Base-by-base conservation (phyloP, 176 grass and related monocot genomes). In the Miscanthus lutarioriparius region DNA sequence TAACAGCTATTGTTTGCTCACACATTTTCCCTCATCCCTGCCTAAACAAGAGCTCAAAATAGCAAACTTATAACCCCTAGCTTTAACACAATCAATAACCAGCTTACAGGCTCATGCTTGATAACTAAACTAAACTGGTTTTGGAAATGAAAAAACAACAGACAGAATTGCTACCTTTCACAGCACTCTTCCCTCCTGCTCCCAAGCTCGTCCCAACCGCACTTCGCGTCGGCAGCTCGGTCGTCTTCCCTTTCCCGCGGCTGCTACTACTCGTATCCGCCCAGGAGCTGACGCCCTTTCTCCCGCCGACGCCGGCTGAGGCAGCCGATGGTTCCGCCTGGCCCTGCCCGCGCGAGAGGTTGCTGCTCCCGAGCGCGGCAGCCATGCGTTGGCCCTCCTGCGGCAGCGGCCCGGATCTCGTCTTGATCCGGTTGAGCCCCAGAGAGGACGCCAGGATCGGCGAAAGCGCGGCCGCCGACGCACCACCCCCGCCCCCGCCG, bases 371-470 rank as follows among this genome's bases (percentile, higher is more conserved):
- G 20, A 99, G 87, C 51, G 86, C 81, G 19, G 93, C 91, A 66
- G 67, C 90, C 87, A 90, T 88, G 89, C 88, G 88, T 61, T 89
- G 87, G 61, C 91, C 93, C 80, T 99, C 97, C 91, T 94, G 97
- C 70, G 93, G 97, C 84, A 99, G 89, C 71, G 97, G 97, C 22
- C 97, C 93, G 75, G 97, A 99, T 96, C 97, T 99, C 86, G 97
- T 99, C 93, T 99, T 99, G 88, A 99, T 99, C 93, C 90, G 90
- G 84, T 99, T 99, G 44, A 99, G 89, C 14, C 97, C 97, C 13
- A 99, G 97, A 5, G 97, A 99, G 78, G 97, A 99, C 12, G 93
- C 97, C n/a, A 99, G 87, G 88, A 99, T 96, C 64, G 97, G 97
- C 19, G 93, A 96, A 26, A 99, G 53, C 49, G 86, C 27, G 2